Conservation (phyloP, 2,329 filamentous ascomycete genomes). For the Penicillium sp. region DNA sequence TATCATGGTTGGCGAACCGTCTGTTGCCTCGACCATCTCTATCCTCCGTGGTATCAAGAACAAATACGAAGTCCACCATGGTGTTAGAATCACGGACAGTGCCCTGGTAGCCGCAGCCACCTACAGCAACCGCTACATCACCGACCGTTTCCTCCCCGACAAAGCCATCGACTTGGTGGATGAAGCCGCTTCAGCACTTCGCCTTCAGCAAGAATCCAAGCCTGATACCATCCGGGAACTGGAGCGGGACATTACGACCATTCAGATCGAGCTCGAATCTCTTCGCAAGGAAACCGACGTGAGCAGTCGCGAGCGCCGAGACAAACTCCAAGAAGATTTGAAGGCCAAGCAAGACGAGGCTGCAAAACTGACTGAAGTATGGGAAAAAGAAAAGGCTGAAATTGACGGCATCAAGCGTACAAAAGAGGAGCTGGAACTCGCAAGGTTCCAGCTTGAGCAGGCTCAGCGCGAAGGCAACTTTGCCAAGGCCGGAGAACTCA, state of each 20-base stretch:
- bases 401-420: conserved; percentile 81
- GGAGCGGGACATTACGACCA: conserved; percentile 92
- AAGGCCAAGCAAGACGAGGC: conserved; percentile 73
- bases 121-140: conserved; percentile 93
- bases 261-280: conserved; percentile 94
- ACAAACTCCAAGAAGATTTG: conserved; percentile 74
- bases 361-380: conserved; percentile 68
- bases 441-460: conserved; percentile 76
- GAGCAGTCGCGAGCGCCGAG: conserved; percentile 77
- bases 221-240: conserved; percentile 89
- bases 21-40: conserved; percentile 86
- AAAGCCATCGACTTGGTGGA: conserved; percentile 97
- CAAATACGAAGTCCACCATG: conserved; percentile 94
- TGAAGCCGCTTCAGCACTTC: conserved; percentile 83
- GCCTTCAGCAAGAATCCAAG: conserved; percentile 93
- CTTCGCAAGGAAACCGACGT: conserved; percentile 90
- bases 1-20: conserved; percentile 86
- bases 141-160: conserved; percentile 89
- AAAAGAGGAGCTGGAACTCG: conserved; percentile 82
- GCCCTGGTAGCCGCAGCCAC: conserved; percentile 87
- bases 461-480: conserved; percentile 87
- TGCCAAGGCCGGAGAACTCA: conserved; percentile 79
- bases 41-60: conserved; percentile 96
- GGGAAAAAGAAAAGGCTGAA: conserved; percentile 83
- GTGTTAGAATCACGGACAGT: conserved; percentile 87